Evolutionary conservation across 306 rosid genomes (phyloP), one percentile per base, ranked within the genome.

Genomic region (Nissolia schottii): DNA sequence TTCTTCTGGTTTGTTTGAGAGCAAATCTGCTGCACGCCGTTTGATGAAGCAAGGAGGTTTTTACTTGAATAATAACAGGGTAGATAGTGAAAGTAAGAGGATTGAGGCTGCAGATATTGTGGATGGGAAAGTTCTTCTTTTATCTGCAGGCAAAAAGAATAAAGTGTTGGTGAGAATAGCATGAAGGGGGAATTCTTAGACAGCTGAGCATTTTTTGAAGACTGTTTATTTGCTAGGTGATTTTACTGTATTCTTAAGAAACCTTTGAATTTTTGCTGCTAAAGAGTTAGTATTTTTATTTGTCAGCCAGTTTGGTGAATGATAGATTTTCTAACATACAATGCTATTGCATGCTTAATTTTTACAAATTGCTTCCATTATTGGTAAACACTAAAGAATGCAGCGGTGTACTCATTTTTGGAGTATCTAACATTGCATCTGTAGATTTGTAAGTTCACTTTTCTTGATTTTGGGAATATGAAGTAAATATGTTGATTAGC

Each of bases 141-240:
- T 94, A 65, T 94, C 98, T 35, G 96, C 97, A 0, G 98, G 98
- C 58, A 94, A 89, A 84, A 94, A 94, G 88, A 94, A 94, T 73
- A 94, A 94, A 90, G 95, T 94, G 74, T 80, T 94, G 51, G 95
- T 94, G 27, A 75, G 92, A 71, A 85, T 94, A 75, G 85, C 87
- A 18, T 88, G 82, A 80, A 7, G 19, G 50, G 19, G 50, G 40
- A 23, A 72, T 79, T 37, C 49, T 19, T 70, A 7, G 27, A 56
- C 45, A 41, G 28, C 32, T 60, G 49, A 77, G 13, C 59, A 67
- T 79, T 82, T 64, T 70, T 82, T 57, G 43, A n/a, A 60, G 62
- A 50, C 12, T 77, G 56, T 50, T 68, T 58, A 20, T 50, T 63
- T 62, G 20, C 2, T 65, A 13, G 40, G 50, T 78, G 67, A n/a